Conservation (phyloP, 192 early-diverging fungal genomes). For the Backusella australiensis region DNA sequence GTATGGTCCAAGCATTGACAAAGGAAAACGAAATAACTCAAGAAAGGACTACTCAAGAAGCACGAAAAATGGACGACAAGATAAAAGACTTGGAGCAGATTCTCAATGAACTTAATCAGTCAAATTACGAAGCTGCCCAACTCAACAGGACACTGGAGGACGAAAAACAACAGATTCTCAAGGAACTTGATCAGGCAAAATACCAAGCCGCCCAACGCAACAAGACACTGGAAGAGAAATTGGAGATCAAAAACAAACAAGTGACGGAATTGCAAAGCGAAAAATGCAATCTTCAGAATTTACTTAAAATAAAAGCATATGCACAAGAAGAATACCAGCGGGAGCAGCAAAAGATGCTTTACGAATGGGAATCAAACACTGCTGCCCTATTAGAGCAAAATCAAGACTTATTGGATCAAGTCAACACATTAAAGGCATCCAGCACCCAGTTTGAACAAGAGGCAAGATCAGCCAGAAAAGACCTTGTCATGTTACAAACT, state of each 20-base stretch:
- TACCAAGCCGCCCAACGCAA: not conserved
- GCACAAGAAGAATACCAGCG: not conserved
- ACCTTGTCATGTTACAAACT: not conserved
- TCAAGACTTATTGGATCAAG: not conserved
- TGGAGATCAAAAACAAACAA: not conserved
- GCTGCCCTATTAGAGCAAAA: not conserved
- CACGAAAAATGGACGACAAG: not conserved
- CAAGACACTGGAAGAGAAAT: not conserved
- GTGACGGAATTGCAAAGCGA: not conserved
- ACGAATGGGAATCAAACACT: not conserved
- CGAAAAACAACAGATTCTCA: not conserved
- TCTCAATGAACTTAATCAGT: not conserved
- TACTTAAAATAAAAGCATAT: not conserved
- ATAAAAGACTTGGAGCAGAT: not conserved
- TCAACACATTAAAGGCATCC: not conserved
- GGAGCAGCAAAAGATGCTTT: not conserved
- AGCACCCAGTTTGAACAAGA: not conserved
- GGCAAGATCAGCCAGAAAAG: not conserved
- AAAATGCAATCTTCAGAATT: not conserved
- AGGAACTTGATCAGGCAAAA: not conserved
- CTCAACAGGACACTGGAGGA: not conserved
- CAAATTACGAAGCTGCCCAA: not conserved
- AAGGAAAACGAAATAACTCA: not conserved
- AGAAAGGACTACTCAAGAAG: not conserved
- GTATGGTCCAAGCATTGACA: not conserved